Evolutionary conservation across 2,329 filamentous ascomycete species (phyloP).

Genomic region (Mariannaea sp.): DNA sequence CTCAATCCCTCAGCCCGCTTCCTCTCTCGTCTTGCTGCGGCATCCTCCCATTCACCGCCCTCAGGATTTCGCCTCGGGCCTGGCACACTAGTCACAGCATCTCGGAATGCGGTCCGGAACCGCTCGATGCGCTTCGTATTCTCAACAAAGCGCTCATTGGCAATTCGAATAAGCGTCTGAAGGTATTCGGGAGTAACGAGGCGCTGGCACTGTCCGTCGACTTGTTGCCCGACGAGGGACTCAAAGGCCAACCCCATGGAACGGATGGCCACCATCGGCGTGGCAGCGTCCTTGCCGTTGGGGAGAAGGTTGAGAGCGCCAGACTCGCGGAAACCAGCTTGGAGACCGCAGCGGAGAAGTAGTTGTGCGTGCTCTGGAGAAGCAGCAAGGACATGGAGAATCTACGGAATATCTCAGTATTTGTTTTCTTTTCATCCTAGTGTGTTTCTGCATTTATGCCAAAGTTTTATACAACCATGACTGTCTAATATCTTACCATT

Average conservation of each 20-base stretch:
- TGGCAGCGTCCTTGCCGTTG: conserved; percentile 43
- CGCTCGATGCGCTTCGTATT: conserved; percentile 70
- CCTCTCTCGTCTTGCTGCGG: conserved; percentile 55
- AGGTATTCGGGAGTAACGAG: conserved; percentile 73
- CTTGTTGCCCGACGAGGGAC: conserved; percentile 70
- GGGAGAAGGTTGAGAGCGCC: conserved; percentile 72
- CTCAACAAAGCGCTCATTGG: conserved; percentile 74
- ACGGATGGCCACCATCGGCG: conserved; percentile 82
- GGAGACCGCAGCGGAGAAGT: conserved; percentile 74
- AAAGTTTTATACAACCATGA: not conserved
- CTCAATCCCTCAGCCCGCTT: conserved; percentile 63
- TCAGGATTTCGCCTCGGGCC: conserved; percentile 38
- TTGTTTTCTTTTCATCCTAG: not conserved
- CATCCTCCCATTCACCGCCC: conserved; percentile 60
- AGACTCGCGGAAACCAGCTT: conserved; percentile 87
- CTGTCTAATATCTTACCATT: conserved; percentile 68
- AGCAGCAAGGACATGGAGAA: conserved; percentile 83
- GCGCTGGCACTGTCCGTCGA: conserved; percentile 45
- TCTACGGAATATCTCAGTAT: conserved; percentile 57
- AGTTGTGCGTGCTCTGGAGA: conserved; percentile 75
- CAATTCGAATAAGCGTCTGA: conserved; percentile 66
- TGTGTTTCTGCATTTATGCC: too few relatives aligned
- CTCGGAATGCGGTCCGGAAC: conserved; percentile 60
- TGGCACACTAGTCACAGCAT: conserved; percentile 35
- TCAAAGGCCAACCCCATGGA: conserved; percentile 83